Evolutionary conservation across 225 moss, liverwort and hornwort genomes (phyloP), one percentile per base, ranked within the genome.

Genomic region (Pseudoscleropodium purum): DNA sequence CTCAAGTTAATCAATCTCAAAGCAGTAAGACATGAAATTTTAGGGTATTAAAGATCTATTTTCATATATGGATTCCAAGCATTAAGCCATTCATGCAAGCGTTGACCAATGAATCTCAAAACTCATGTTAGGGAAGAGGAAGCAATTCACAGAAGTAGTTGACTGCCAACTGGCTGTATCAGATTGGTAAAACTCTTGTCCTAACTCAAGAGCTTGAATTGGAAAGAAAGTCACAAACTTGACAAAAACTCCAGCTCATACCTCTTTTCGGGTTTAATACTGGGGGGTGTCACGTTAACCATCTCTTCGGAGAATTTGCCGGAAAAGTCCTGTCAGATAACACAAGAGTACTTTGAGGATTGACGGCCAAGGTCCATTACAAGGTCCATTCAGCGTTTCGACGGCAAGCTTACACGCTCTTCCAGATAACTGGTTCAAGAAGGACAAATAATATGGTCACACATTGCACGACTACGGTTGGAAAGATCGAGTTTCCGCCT

Each of bases 221-320:
- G 85, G 54, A 69, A 68, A 84, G 83, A 63, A 68, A 82, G 80
- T 52, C 54, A 84, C 57, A 75, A 77, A 15, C 18, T 29, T 30
- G 37, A 84, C 11, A 51, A n/a, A 81, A 68, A 45, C 43, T 80
- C 49, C 30, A 70, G 70, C 45, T 37, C 87, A 41, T 88, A 93
- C 93, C 93, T 93, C 82, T 91, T 93, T 68, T 90, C 93, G 29
- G 88, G 79, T 88, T 86, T 93, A 52, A 70, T 43, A 39, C 60
- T 89, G 66, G 64, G 85, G 36, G 88, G 91, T 75, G 68, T 88
- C 81, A 39, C 79, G 72, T 25, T 59, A 11, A 59, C 75, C 54
- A 68, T 62, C 86, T 85, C 91, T 39, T 90, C 88, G 15, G 82
- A 74, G 73, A 79, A 88, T 61, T 86, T 86, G 64, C 89, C 80